Evolutionary conservation across 2,329 filamentous ascomycete genomes (phyloP).

Genomic region (Pseudocercospora fijiensis): DNA sequence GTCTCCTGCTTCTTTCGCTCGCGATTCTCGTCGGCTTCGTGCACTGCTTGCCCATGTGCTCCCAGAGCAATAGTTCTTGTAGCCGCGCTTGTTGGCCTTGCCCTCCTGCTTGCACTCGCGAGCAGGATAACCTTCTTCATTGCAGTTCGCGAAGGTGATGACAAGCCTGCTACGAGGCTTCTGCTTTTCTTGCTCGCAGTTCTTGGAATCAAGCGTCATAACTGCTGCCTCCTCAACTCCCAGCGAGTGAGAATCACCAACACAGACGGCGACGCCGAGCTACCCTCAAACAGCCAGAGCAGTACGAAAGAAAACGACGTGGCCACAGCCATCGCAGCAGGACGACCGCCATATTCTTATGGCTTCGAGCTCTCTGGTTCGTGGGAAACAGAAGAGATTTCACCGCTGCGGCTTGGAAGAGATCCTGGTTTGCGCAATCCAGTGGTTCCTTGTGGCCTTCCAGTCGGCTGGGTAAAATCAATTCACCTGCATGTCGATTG

Average conservation of each 20-base stretch:
- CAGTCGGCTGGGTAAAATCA: too few relatives aligned
- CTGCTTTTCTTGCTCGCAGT: slow-evolving; percentile 50
- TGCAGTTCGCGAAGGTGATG: slow-evolving; percentile 50
- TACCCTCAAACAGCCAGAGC: slow-evolving; percentile 46
- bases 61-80: slow-evolving; percentile 35
- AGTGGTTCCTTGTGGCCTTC: too few relatives aligned
- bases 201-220: too few relatives aligned
- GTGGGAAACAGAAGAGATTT: slow-evolving; percentile 29
- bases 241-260: slow-evolving; percentile 35
- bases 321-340: slow-evolving; percentile 42
- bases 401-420: slow-evolving; percentile 10
- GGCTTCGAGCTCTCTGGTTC: slow-evolving; percentile 42
- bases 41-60: slow-evolving; percentile 64
- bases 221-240: slow-evolving; percentile 38
- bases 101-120: slow-evolving; percentile 62
- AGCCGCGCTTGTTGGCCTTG: slow-evolving; percentile 49
- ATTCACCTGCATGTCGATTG: too few relatives aligned
- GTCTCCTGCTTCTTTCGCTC: too few relatives aligned
- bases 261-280: slow-evolving; percentile 21
- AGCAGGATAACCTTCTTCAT: slow-evolving; percentile 52
- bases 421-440: too few relatives aligned
- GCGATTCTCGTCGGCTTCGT: too few relatives aligned
- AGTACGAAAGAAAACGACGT: slow-evolving; percentile 67
- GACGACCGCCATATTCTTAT: slow-evolving; percentile 35
- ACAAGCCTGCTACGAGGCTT: slow-evolving; percentile 42